Conservation (phyloP, 805 yeast species). For the Yamadazyma endophytica region DNA sequence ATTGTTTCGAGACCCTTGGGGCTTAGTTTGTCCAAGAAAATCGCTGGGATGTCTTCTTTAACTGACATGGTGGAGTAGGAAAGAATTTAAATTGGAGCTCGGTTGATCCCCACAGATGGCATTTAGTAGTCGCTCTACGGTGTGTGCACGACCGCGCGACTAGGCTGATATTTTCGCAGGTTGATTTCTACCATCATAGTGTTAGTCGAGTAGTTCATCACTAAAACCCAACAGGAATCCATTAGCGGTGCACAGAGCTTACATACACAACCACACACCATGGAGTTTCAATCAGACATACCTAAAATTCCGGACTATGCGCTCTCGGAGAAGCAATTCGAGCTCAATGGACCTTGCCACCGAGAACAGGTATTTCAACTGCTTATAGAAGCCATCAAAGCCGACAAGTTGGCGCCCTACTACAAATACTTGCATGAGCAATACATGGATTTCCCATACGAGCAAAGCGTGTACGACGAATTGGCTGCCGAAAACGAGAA, state of each 20-base stretch:
- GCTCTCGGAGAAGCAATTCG: conserved; percentile 75
- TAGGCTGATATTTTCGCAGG: conserved; percentile 1
- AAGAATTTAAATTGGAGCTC: neutral
- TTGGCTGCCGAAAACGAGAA: conserved; percentile 52
- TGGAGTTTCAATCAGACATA: conserved; percentile 44
- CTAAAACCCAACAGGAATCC: no score
- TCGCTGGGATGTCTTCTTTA: conserved; percentile 36
- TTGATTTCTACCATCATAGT: no score
- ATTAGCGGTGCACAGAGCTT: no score
- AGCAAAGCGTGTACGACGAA: conserved; percentile 50
- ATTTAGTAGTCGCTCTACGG: no score
- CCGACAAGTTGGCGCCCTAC: conserved; percentile 74
- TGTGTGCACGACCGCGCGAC: no score
- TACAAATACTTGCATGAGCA: conserved; percentile 56
- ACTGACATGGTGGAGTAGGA: conserved; percentile 4
- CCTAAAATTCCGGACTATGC: conserved; percentile 74
- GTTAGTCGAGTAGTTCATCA: no score
- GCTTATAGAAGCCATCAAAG: conserved; percentile 51
- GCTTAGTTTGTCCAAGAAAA: conserved; percentile 31
- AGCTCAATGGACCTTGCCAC: conserved; percentile 29
- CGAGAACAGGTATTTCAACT: conserved; percentile 38
- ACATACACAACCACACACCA: conserved; percentile 9
- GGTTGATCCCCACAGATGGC: no score
- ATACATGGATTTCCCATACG: conserved; percentile 48
- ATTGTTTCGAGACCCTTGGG: conserved; percentile 36